A percentile compares a stretch with the other conserved stretches of the same genome.
phyloP scores from a whole-genome alignment of 2,329 filamentous ascomycete genomes.

The Capronia americana region DNA sequence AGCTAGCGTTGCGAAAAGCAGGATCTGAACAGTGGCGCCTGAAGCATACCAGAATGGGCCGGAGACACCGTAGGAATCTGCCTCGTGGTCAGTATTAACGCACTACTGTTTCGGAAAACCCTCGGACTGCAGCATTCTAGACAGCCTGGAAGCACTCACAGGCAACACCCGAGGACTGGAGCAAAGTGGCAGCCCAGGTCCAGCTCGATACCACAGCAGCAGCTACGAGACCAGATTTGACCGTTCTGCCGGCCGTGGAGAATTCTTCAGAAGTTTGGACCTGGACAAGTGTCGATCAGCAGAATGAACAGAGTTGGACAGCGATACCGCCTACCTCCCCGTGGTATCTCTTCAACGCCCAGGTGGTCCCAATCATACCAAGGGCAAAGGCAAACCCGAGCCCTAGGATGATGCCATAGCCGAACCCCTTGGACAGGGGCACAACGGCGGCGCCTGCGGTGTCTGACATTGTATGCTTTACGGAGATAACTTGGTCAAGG shows the following conservation, averaged over 20 bases:
- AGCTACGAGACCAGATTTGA: slow-evolving; percentile 86
- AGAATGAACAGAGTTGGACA: not conserved
- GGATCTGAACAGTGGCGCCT: slow-evolving; percentile 83
- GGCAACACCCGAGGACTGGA: slow-evolving; percentile 80
- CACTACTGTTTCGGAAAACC: not conserved
- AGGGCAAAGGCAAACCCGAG: slow-evolving; percentile 76
- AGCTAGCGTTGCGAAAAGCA: slow-evolving; percentile 87
- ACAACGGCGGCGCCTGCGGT: slow-evolving; percentile 29
- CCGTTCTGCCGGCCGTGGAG: slow-evolving; percentile 82
- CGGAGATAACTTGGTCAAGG: not conserved
- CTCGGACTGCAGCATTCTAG: not conserved
- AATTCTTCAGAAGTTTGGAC: slow-evolving; percentile 93
- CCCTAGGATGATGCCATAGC: slow-evolving; percentile 79
- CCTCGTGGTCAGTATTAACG: not conserved
- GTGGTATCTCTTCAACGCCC: slow-evolving; percentile 71
- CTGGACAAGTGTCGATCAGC: slow-evolving; percentile 46
- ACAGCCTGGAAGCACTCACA: slow-evolving; percentile 46
- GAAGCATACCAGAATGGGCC: slow-evolving; percentile 72
- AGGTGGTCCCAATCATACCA: slow-evolving; percentile 76
- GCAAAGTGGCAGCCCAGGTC: slow-evolving; percentile 58
- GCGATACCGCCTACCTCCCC: slow-evolving; percentile 56
- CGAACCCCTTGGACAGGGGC: slow-evolving; percentile 57
- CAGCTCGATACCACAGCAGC: slow-evolving; percentile 91
- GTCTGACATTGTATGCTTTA: slow-evolving; percentile 22
- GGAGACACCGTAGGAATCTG: slow-evolving; percentile 71